Percentiles rank a stretch among this genome's conserved stretches.
Conservation (phyloP, 805 yeast species). For the Peterozyma xylosa region DNA sequence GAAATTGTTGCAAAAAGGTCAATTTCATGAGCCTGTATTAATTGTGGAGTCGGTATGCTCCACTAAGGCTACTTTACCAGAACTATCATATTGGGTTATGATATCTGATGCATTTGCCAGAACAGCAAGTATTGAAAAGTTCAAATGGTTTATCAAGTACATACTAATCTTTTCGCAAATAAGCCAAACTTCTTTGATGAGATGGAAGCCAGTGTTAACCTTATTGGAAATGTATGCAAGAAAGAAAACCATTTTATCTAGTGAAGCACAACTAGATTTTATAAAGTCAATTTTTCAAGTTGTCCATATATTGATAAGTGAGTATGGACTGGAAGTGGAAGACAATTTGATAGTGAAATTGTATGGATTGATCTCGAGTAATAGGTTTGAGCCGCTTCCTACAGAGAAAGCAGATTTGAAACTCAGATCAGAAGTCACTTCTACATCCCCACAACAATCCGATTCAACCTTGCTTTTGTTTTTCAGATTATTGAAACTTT, state of each 20-base stretch:
- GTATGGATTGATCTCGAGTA: constrained; percentile 5
- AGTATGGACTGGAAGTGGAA: neutral
- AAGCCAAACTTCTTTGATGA: neutral
- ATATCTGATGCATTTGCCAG: neutral
- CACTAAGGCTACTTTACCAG: neutral
- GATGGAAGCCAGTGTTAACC: neutral
- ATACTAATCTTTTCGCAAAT: neutral
- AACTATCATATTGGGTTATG: neutral
- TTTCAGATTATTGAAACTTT: neutral
- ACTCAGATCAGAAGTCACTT: no score
- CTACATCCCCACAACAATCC: no score
- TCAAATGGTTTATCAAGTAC: neutral
- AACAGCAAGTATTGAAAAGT: neutral
- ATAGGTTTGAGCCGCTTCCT: constrained; percentile 1
- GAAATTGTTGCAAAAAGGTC: neutral
- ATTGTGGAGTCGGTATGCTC: neutral
- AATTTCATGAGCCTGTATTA: neutral
- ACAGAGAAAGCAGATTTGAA: no score
- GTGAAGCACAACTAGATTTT: neutral
- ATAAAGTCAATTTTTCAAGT: neutral
- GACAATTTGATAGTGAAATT: neutral
- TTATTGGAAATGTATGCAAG: neutral
- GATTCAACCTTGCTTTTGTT: neutral
- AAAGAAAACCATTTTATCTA: neutral
- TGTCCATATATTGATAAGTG: neutral